Evolutionary conservation across 2,329 filamentous ascomycete species (phyloP).

Genomic region (Hypoxylon sp.): DNA sequence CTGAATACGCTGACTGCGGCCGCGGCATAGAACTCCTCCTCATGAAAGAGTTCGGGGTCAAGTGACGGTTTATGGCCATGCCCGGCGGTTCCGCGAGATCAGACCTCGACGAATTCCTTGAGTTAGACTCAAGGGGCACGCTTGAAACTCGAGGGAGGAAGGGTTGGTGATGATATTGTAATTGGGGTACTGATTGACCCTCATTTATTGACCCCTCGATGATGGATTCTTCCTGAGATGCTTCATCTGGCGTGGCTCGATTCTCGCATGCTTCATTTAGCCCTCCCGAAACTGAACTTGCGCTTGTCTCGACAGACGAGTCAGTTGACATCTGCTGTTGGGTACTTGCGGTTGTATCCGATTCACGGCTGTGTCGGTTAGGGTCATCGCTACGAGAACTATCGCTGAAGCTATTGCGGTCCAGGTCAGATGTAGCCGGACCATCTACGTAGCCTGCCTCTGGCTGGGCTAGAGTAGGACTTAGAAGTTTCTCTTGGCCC

Average conservation of each 20-base stretch:
- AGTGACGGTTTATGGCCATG: constrained; percentile 70
- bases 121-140: constrained; percentile 59
- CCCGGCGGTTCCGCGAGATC: constrained; percentile 67
- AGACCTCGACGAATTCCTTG: constrained; percentile 65
- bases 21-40: constrained; percentile 73
- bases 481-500: constrained; percentile 42
- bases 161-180: constrained; percentile 73
- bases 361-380: constrained; percentile 68
- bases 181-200: constrained; percentile 66
- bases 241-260: constrained; percentile 58
- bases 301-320: constrained; percentile 69
- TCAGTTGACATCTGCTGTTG: constrained; percentile 66
- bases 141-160: constrained; percentile 61
- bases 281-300: constrained; percentile 68
- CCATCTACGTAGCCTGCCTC: constrained; percentile 39
- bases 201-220: constrained; percentile 61
- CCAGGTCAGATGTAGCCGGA: constrained; percentile 36
- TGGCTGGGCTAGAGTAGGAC: constrained; percentile 36
- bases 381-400: constrained; percentile 47
- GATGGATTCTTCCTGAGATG: constrained; percentile 67
- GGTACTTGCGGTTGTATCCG: constrained; percentile 66
- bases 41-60: constrained; percentile 71
- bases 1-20: constrained; percentile 83
- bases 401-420: constrained; percentile 42
- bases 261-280: constrained; percentile 64